A percentile compares a stretch with the other conserved stretches of the same genome.
These are phyloP conservation scores for Termitomyces sp. DNA, from an alignment of 768 basidiomycete genomes.

Conservation along the genomic window DNA sequence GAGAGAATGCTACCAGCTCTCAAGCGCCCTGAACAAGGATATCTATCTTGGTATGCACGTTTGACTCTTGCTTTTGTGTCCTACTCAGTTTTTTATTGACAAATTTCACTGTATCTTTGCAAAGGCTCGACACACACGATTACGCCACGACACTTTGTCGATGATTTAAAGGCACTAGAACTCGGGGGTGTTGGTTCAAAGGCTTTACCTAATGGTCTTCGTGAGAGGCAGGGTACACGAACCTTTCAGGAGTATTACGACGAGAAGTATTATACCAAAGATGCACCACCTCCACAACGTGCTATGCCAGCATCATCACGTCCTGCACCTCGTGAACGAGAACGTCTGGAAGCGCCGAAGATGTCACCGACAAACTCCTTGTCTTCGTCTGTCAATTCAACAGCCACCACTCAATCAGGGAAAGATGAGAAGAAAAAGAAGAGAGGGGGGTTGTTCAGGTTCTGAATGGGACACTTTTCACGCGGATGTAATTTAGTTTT, in stretches of 20 bases:
- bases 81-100: background rate
- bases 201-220: constrained; percentile 66
- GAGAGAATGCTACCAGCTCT: constrained; percentile 80
- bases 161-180: constrained; percentile 85
- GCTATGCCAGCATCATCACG: constrained; percentile 32
- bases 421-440: constrained; percentile 73
- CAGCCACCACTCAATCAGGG: constrained; percentile 21
- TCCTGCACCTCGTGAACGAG: constrained; percentile 28
- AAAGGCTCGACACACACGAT: constrained; percentile 86
- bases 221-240: constrained; percentile 42
- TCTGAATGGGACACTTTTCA: constrained; percentile 31
- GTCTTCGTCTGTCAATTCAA: constrained; percentile 39
- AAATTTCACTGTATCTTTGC: background rate
- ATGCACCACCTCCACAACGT: constrained; percentile 53
- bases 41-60: constrained; percentile 79
- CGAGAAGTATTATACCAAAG: constrained; percentile 68
- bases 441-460: constrained; percentile 69
- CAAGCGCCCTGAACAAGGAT: constrained; percentile 75
- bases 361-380: constrained; percentile 55
- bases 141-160: constrained; percentile 81
- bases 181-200: constrained; percentile 82
- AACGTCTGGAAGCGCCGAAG: constrained; percentile 27
- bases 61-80: background rate
- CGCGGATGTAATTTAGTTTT: constrained; percentile 17
- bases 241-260: constrained; percentile 78